Conservation (phyloP, 164 flowering plant genomes). For the Stephania cephalantha region DNA sequence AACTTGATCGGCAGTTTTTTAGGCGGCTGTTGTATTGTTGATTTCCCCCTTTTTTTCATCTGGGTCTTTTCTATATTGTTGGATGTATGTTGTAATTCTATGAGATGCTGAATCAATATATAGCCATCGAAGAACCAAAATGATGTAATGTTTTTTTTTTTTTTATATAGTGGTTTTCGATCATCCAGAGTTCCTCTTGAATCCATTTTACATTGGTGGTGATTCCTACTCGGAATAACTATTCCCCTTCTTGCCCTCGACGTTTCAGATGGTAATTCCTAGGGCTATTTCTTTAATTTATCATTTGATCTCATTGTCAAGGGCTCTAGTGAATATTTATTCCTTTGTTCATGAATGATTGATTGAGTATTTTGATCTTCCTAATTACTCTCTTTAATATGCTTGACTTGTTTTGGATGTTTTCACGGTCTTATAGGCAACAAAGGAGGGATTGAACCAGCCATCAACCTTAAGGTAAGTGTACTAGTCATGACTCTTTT, state of each 20-base stretch:
- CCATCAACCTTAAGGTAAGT: constrained; percentile 32
- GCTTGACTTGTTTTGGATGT: not conserved
- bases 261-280: constrained; percentile 20
- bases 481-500: not conserved
- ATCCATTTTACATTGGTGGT: constrained; percentile 30
- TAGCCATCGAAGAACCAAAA: no score
- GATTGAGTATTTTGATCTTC: not conserved
- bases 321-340: no score
- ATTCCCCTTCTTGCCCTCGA: constrained; percentile 23
- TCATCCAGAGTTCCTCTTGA: constrained; percentile 21
- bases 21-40: no score
- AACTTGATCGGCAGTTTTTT: no score
- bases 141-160: no score
- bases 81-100: no score
- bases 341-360: not conserved
- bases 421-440: constrained; percentile 16
- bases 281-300: not conserved
- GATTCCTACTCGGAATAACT: constrained; percentile 30
- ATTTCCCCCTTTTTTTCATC: no score
- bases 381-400: not conserved
- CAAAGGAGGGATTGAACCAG: constrained; percentile 15
- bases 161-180: constrained; percentile 11
- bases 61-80: no score
- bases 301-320: no score
- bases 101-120: no score